A percentile compares a stretch with the other conserved stretches of the same genome.
Evolutionary conservation across 2,329 filamentous ascomycete genomes (phyloP).

Genomic region (Paramyrothecium sp.): DNA sequence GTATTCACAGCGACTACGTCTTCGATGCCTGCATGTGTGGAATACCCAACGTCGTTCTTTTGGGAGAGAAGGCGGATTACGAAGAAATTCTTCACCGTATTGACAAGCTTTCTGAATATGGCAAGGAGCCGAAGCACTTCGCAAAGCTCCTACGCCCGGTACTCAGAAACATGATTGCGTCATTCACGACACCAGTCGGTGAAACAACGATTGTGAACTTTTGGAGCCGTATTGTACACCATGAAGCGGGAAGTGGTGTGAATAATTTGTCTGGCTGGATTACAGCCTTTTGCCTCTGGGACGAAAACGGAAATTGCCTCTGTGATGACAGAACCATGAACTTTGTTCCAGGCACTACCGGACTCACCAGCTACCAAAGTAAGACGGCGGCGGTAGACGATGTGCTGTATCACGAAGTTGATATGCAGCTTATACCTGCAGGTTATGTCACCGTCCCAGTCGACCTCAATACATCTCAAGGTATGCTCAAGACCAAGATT

Average conservation of each 20-base stretch:
- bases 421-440: constrained; percentile 1
- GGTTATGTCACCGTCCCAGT: constrained; percentile 12
- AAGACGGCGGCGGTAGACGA: not conserved
- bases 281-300: constrained; percentile 15
- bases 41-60: constrained; percentile 50
- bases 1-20: not conserved
- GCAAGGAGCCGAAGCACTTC: constrained; percentile 32
- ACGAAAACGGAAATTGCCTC: not conserved
- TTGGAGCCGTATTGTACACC: constrained; percentile 27
- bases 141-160: constrained; percentile 33
- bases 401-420: constrained; percentile 4
- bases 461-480: constrained; percentile 5
- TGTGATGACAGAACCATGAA: not conserved
- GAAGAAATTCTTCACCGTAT: constrained; percentile 25
- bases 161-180: constrained; percentile 32
- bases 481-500: constrained; percentile 4
- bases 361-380: not conserved
- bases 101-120: constrained; percentile 34
- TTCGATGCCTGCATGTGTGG: constrained; percentile 37
- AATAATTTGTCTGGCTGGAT: constrained; percentile 12
- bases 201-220: constrained; percentile 27
- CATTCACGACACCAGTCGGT: constrained; percentile 29
- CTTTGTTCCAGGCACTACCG: not conserved
- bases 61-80: constrained; percentile 47
- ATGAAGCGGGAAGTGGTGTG: not conserved